Percentiles rank a stretch among this genome's conserved stretches.
These are phyloP conservation scores for Schizopora paradoxa DNA, from an alignment of 1,284 basidiomycete species.

Conservation along the genomic window DNA sequence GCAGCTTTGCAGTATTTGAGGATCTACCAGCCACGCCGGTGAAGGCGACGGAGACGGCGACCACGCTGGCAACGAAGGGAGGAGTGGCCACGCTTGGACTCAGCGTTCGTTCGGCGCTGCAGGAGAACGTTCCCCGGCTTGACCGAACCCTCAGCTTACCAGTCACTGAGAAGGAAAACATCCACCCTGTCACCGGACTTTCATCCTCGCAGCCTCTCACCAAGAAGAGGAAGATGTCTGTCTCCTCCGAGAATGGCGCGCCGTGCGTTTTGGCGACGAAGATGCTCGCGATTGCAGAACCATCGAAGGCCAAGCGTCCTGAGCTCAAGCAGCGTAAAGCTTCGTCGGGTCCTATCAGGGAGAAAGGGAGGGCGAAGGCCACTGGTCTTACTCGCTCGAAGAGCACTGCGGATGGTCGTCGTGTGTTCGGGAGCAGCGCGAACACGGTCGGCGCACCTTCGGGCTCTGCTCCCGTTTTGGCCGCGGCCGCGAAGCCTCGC, in stretches of 20 bases:
- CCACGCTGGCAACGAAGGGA: constrained; percentile 14
- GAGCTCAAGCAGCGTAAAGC: constrained; percentile 10
- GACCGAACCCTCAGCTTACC: constrained; percentile 30
- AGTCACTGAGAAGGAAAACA: constrained; percentile 65
- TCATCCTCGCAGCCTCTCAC: constrained; percentile 37
- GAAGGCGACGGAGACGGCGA: no score
- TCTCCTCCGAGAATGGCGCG: no score
- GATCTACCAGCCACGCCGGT: constrained; percentile 39
- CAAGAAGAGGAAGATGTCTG: constrained; percentile 56
- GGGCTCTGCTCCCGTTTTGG: not conserved
- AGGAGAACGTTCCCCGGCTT: constrained; percentile 14
- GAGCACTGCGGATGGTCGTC: not conserved
- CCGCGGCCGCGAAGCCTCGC: not conserved
- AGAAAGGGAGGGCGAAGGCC: constrained; percentile 5
- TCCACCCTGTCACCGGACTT: constrained; percentile 65
- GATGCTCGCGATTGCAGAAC: constrained; percentile 9
- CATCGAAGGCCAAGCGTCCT: constrained; percentile 11
- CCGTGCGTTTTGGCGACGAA: constrained; percentile 24
- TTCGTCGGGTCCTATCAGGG: constrained; percentile 1
- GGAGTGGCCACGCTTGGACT: constrained; percentile 3
- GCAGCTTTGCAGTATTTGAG: constrained; percentile 62
- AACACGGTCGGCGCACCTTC: not conserved
- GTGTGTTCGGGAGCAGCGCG: not conserved
- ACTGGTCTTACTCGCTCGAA: not conserved
- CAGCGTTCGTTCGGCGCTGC: not conserved